Base-by-base conservation (phyloP, 78 protist genomes). In the Acrasis kona region DNA sequence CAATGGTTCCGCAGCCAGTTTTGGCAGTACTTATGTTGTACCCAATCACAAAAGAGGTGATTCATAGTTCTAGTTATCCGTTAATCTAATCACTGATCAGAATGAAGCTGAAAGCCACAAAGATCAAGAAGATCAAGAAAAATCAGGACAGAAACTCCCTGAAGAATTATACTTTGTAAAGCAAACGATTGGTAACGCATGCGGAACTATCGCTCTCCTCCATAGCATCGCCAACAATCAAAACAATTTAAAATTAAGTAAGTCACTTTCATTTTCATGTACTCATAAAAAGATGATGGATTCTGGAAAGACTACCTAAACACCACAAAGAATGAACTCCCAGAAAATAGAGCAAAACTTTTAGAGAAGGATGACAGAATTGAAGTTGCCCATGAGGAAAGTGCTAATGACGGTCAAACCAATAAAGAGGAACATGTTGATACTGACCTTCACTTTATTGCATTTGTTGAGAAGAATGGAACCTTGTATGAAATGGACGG, bases 161-260 rank as follows among this genome's bases (percentile, higher is more conserved):
- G 78, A 39, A 39, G 66, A 72, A 8, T 83, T 84, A 2, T 84
- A 58, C 74, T 89, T 78, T 65, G 64, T 80, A 65, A 81, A 77
- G 58, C 97, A 94, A 80, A 79, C 77, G 70, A 85, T 94, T 35
- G 87, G 88, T 27, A 94, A 94, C 74, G 97, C 97, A 19, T 94
- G 97, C 70, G 97, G 97, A 61, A 94, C 97, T 0, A 75, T 94
- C 9, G 97, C 88, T 19, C 39, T 91, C 27, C 41, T 90, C 1
- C 95, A 94, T 65, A 79, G 90, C 0, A 78, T 94, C 5, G 76
- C 65, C 37, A 94, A 94, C 84, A 87, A 81, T 72, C 68, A 12
- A 8, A 57, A 58, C 36, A 3, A 65, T 29, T 4, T 76, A 34
- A 66, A 36, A n/a, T 50, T 50, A 19, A 50, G 19, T n/a, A 19